Percentiles rank a stretch among this genome's conserved stretches.
phyloP scores from a whole-genome alignment of 805 yeast species.

The Saccharomycopsis guyanensis region DNA sequence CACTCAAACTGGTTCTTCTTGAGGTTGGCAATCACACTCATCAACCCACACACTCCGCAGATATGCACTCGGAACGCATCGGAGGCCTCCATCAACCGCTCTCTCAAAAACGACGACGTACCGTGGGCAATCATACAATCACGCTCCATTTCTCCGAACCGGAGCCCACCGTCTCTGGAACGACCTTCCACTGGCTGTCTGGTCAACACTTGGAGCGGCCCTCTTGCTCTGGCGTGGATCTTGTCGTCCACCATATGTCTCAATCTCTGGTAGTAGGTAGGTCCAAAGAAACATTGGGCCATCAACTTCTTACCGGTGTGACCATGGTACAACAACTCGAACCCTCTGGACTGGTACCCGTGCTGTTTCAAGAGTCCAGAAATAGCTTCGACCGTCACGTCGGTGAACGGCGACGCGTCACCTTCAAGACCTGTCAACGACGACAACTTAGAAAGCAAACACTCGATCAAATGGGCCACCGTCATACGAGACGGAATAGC shows the following conservation, averaged over 20 bases:
- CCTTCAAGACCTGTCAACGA: conserved; percentile 95
- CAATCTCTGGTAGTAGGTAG: conserved; percentile 96
- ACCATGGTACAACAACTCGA: conserved; percentile 97
- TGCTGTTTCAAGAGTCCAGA: conserved; percentile 88
- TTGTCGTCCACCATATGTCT: conserved; percentile 99
- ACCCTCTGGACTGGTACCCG: conserved; percentile 97
- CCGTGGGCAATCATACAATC: conserved; percentile 99
- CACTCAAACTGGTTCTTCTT: conserved; percentile 98
- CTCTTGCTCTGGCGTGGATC: conserved; percentile 98
- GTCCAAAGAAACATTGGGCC: conserved; percentile 99
- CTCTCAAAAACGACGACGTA: conserved; percentile 96
- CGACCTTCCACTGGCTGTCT: conserved; percentile 99
- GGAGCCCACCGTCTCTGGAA: conserved; percentile 97
- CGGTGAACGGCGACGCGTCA: conserved; percentile 98
- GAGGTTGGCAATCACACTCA: conserved; percentile 95
- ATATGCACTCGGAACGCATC: conserved; percentile 98
- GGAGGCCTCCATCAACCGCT: conserved; percentile 97
- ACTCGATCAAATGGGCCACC: conserved; percentile 97
- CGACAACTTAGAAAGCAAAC: conserved; percentile 91
- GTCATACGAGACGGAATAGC: conserved; percentile 99
- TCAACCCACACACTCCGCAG: conserved; percentile 97
- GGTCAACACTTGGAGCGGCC: conserved; percentile 95
- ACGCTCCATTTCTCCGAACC: conserved; percentile 99
- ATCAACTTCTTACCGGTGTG: conserved; percentile 96
- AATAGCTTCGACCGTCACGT: conserved; percentile 95